Base-by-base conservation (phyloP, 257 asterid genomes). In the Penstemon newberryi region DNA sequence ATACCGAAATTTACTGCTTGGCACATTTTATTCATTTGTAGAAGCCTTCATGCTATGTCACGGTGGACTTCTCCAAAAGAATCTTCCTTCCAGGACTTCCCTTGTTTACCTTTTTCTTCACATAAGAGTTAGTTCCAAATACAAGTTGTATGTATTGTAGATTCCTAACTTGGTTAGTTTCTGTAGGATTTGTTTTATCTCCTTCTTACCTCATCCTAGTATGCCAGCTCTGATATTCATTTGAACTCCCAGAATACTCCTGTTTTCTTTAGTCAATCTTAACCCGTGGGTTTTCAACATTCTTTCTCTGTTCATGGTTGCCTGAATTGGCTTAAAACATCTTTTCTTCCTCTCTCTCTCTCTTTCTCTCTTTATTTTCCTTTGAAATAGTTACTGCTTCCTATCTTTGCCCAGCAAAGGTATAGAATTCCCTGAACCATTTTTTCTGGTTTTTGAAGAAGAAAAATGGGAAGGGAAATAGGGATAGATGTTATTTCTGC, bases 401-500 rank as follows among this genome's bases (percentile, higher is more conserved):
- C 60, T 63, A 63, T 71, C 71, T 58, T 70, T 59, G 64, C 69
- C 18, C 39, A 46, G 13, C 55, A 66, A 66, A 64, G 71, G 25
- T 49, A 56, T 60, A 44, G 81, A 65, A 77, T 67, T 71, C 77
- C 86, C 82, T 73, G 79, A 18, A 49, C 84, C 87, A 75, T n/a
- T 50, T 81, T 80, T 87, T 82, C 89, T 80, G 81, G 71, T 86
- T 92, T 92, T 92, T 84, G 10, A 63, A 71, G 81, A 83, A 44
- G 88, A 80, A 78, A 83, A 75, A 39, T 67, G 86, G 88, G 83
- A 65, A 73, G 80, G 87, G 85, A 79, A 79, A 68, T 75, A 71
- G 75, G 42, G 52, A 50, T 80, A 64, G 83, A 56, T 70, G 50
- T 65, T 77, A 70, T 75, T 72, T 70, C 78, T 77, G 36, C 73